These are phyloP conservation scores for Colletotrichum tabaci DNA, from an alignment of 2,329 filamentous ascomycete genomes.

Conservation along the genomic window DNA sequence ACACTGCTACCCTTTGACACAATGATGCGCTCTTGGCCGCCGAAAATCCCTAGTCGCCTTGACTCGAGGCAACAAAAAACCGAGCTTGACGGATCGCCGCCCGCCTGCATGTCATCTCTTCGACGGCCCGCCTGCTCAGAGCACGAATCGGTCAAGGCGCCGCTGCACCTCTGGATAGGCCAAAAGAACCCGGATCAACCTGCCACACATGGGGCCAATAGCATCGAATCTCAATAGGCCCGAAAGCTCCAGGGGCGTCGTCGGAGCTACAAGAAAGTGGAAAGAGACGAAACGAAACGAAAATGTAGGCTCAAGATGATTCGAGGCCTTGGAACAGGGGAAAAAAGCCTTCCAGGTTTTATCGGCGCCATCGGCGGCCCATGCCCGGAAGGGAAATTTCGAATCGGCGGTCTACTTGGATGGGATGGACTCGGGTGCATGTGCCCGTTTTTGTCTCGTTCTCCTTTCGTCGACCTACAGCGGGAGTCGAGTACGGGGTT, in stretches of 20 bases:
- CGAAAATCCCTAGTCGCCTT: constrained; percentile 15
- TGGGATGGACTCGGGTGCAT: background rate
- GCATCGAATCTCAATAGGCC: constrained; percentile 3
- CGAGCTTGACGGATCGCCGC: constrained; percentile 21
- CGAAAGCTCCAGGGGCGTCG: background rate
- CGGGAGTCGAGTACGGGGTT: constrained; percentile 38
- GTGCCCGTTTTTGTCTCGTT: constrained; percentile 20
- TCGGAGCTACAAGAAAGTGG: too few relatives aligned
- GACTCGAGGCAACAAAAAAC: constrained; percentile 19
- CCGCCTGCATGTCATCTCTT: constrained; percentile 23
- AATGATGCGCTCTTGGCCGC: constrained; percentile 12
- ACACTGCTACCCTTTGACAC: constrained; percentile 29
- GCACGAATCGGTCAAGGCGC: constrained; percentile 1
- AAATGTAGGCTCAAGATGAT: background rate
- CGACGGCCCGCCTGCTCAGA: constrained; percentile 21
- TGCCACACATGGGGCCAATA: constrained; percentile 3
- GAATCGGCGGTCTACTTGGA: constrained; percentile 22
- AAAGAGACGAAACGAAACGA: background rate
- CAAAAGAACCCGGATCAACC: constrained; percentile 25
- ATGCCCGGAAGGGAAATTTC: constrained; percentile 8
- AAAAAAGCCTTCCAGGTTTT: background rate
- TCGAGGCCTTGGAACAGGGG: background rate
- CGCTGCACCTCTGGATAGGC: constrained; percentile 26
- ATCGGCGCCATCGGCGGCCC: background rate
- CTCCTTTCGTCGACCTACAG: constrained; percentile 33